Evolutionary conservation across 1,139 yeast genomes (phyloP), one percentile per base, ranked within the genome.

Genomic region (Blastobotrys arbuscula): DNA sequence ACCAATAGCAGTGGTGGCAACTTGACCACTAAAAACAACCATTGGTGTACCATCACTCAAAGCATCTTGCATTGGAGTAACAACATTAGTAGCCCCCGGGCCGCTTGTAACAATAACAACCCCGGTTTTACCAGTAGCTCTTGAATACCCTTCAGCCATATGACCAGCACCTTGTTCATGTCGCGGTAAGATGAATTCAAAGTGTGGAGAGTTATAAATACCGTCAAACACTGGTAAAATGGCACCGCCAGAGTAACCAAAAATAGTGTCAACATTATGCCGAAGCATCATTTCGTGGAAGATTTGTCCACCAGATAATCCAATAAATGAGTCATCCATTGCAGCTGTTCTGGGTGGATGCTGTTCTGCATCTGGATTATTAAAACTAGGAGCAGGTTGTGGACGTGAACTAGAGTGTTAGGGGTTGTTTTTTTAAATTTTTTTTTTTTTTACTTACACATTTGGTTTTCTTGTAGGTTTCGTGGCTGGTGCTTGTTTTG

Each of bases 131-230:
- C 98, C 98, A 21, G 79, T 73, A 33, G 95, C 98, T 59, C 95
- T 78, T 50, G 98, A 97, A 61, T 92, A 92, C 54, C 98, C 98
- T 73, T 92, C 97, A 48, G 98, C 98, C 98, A 92, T 92, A 70
- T 92, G 98, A 46, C 98, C 98, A 20, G 98, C 98, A 68, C 98
- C 98, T 72, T 92, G 98, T 70, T 92, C 98, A 67, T 92, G 98
- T 64, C 95, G 81, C 47, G 98, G 98, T 59, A 92, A 75, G 51
- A 92, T 87, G 67, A 92, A 92, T 59, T 82, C 81, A 75, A 92
- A 90, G 62, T 84, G 80, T 51, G 84, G 83, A 15, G 96, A 86
- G 72, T 90, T 85, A 75, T 85, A 86, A 61, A 92, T 92, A 58
- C 97, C 98, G 66, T 92, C 98, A 65, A 85, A 92, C 30, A 92